Evolutionary conservation across 352 stramenopile genomes (phyloP).

Genomic region (Phytopythium sindhum): DNA sequence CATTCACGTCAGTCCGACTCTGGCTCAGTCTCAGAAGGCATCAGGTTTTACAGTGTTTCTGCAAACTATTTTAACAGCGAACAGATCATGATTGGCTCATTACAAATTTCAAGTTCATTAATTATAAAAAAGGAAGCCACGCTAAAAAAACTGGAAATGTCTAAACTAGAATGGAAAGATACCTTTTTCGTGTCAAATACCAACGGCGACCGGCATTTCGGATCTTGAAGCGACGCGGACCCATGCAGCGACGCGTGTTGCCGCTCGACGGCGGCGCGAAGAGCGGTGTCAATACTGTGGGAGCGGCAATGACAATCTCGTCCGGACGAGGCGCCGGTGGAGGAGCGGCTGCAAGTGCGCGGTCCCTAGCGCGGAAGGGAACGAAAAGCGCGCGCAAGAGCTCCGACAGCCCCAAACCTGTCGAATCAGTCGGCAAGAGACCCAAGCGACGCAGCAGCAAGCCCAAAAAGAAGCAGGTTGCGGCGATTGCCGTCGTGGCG

Average conservation of each 20-base stretch:
- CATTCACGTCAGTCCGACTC: background rate
- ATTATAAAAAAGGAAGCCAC: no score
- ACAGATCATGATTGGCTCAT: no score
- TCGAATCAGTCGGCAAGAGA: background rate
- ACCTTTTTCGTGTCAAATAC: background rate
- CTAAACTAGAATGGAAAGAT: background rate
- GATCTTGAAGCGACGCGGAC: background rate
- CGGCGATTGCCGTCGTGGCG: background rate
- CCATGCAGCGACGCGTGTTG: background rate
- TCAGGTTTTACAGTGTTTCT: background rate
- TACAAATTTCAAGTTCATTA: background rate
- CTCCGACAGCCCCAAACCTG: background rate
- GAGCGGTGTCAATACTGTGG: background rate
- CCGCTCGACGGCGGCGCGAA: background rate
- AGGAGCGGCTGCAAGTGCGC: background rate
- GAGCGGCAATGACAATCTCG: background rate
- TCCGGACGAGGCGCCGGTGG: background rate
- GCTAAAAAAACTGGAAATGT: no score
- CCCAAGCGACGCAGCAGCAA: background rate
- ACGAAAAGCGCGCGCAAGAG: background rate
- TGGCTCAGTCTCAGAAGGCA: background rate
- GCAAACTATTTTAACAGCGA: no score
- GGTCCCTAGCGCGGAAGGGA: background rate
- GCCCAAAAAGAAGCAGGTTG: background rate
- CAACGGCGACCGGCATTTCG: background rate